Conservation (phyloP, 306 rosid genomes). For the Vigna reflexopilosa region DNA sequence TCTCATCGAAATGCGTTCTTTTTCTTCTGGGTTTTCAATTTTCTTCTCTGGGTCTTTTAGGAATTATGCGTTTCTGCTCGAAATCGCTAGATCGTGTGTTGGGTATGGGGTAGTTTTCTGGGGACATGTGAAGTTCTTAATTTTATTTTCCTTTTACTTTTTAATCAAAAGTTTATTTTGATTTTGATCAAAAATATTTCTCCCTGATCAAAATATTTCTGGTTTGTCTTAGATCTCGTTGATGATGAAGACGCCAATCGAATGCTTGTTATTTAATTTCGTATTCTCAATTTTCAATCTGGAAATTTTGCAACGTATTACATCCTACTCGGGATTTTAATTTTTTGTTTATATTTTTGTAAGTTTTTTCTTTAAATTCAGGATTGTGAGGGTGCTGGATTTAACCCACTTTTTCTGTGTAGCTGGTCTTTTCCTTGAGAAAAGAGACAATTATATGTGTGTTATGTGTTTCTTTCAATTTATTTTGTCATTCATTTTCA, state of each 20-base stretch:
- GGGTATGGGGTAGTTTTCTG: slow-evolving; percentile 26
- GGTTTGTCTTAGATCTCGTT: slow-evolving; percentile 52
- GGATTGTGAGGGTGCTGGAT: neutral
- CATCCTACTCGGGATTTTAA: neutral
- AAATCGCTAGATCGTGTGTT: slow-evolving; percentile 54
- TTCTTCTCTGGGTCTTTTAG: slow-evolving; percentile 39
- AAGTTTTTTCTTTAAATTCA: slow-evolving; percentile 31
- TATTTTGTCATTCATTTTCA: slow-evolving; percentile 21
- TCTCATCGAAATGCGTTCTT: slow-evolving; percentile 39
- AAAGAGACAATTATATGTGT: neutral
- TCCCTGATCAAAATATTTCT: neutral
- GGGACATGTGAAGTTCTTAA: slow-evolving; percentile 27
- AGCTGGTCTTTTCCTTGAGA: neutral
- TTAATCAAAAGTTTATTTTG: neutral
- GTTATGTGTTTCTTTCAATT: slow-evolving; percentile 19
- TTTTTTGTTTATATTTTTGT: neutral
- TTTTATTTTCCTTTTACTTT: neutral
- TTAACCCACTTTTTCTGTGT: slow-evolving; percentile 28
- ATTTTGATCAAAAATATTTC: slow-evolving; percentile 2
- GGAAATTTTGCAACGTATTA: slow-evolving; percentile 14
- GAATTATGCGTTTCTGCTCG: slow-evolving; percentile 16
- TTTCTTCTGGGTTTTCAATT: slow-evolving; percentile 36
- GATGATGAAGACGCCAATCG: slow-evolving; percentile 25
- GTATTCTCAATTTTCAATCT: slow-evolving; percentile 33
- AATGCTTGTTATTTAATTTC: slow-evolving; percentile 21